Base-by-base conservation (phyloP, 2,329 filamentous ascomycete species). In the Claviceps sp. region DNA sequence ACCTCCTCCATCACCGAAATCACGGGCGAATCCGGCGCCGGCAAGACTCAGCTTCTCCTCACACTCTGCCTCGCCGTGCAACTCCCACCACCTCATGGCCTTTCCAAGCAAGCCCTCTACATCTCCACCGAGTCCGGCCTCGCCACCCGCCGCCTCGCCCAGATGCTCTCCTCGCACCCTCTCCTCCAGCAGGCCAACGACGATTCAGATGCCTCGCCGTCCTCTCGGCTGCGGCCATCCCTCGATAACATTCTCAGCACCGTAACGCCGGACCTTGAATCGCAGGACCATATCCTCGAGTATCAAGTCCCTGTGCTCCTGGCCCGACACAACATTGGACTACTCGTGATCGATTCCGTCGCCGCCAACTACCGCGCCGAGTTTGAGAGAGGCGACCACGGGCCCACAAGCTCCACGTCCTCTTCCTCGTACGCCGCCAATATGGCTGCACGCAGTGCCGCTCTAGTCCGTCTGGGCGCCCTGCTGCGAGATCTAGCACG, bases 341-440 rank as follows among this genome's bases (percentile, higher is more conserved):
- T 98, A 1, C 70, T 98, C 1, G 77, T 97, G 14, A 71, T 98
- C 37, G 93, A 98, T 70, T 95, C 87, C 5, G 85, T 98, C 30
- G 90, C 93, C 0, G 89, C 93, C 54, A 98, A 98, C 68, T 98
- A 93, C 68, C 85, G 93, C 57, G 90, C 88, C 48, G 91, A 97
- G 66, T 93, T 89, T 60, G 85, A 89, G 59, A 77, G 81, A 52
- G 68, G 70, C 30, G 30, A 11, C 10, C 10, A 34, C 56, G 69
- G 70, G 50, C 50, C 52, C 51, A 50, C 52, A 17, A 13, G n/a
- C 41, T 43, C 41, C 6, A 5, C 43, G 14, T 17, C 43, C 19
- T 11, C 71, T 47, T 65, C 65, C 50, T 52, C 53, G 24, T 65
- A 63, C 52, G 69, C 68, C 57, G 72, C 68, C 60, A 81, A 81